Percentiles rank a stretch among this genome's conserved stretches.
These are phyloP conservation scores for Dentipellis sp. DNA, from an alignment of 768 basidiomycete species.

Conservation along the genomic window DNA sequence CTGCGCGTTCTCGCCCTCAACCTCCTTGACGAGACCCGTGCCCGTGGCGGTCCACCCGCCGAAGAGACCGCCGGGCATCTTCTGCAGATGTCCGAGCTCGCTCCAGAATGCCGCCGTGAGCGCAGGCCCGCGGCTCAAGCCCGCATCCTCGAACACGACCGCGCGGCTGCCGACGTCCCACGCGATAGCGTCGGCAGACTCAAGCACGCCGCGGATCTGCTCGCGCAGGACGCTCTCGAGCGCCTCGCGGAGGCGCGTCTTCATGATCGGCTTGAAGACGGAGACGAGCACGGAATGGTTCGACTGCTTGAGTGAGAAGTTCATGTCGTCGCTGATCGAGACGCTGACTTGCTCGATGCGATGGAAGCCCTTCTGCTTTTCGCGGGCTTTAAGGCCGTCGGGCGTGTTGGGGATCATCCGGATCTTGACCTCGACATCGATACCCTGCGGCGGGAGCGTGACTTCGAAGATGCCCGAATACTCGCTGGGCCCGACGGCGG, in stretches of 20 bases:
- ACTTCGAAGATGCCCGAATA: conserved; percentile 57
- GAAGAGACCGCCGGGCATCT: conserved; percentile 26
- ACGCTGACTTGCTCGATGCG: conserved; percentile 47
- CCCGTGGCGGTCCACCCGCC: conserved; percentile 48
- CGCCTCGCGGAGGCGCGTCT: conserved; percentile 46
- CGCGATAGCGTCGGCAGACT: conserved; percentile 44
- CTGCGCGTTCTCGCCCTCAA: conserved; percentile 23
- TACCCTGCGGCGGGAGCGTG: conserved; percentile 52
- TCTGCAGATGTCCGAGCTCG: conserved; percentile 51
- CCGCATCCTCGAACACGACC: conserved; percentile 59
- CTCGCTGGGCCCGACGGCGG: conserved; percentile 42
- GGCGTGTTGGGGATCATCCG: conserved; percentile 48
- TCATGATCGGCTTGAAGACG: conserved; percentile 55
- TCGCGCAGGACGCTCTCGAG: conserved; percentile 48
- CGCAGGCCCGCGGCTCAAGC: conserved; percentile 38
- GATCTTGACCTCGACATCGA: conserved; percentile 61
- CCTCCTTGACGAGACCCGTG: conserved; percentile 53
- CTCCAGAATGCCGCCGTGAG: conserved; percentile 60
- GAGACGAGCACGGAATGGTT: conserved; percentile 57
- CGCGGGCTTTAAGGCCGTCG: conserved; percentile 35
- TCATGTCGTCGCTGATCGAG: conserved; percentile 46
- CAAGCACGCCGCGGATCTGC: conserved; percentile 41
- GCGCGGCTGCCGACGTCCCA: conserved; percentile 50
- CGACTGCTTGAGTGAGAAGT: conserved; percentile 43
- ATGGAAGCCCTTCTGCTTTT: conserved; percentile 39